Percentiles rank a stretch among this genome's conserved stretches.
phyloP scores from a whole-genome alignment of 805 yeast genomes.

The Dipodascus albidus region DNA sequence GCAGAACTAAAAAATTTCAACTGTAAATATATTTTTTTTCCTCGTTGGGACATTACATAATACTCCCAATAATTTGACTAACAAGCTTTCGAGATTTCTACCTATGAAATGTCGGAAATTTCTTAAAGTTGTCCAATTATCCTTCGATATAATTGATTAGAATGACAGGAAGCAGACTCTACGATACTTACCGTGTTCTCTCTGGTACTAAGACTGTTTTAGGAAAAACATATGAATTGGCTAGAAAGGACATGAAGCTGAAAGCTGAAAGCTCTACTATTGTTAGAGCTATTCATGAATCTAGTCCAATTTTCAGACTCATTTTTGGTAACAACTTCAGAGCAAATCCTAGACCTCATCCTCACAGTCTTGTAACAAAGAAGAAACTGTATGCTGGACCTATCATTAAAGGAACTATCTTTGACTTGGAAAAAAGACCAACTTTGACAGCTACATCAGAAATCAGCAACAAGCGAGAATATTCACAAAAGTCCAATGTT shows the following conservation, averaged over 20 bases:
- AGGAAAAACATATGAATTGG: not conserved
- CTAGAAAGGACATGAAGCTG: not conserved
- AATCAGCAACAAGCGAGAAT: not conserved
- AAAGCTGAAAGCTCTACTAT: not conserved
- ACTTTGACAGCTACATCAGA: not conserved
- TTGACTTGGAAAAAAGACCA: not conserved
- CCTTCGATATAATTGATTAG: not conserved
- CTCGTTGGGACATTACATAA: not conserved
- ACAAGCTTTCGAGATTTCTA: not conserved
- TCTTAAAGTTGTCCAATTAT: no score
- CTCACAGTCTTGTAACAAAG: not conserved
- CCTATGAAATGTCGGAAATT: not conserved
- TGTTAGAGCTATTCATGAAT: not conserved
- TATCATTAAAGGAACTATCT: not conserved
- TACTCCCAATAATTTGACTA: not conserved
- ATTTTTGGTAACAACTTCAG: not conserved
- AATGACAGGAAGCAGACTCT: slow-evolving; percentile 1
- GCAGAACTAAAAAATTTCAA: not conserved
- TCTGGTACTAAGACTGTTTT: not conserved
- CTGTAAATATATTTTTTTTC: not conserved
- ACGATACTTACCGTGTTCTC: not conserved
- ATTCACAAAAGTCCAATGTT: not conserved
- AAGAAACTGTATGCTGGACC: not conserved
- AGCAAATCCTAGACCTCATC: slow-evolving; percentile 1
- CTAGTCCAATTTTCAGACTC: not conserved